These are phyloP conservation scores for Ustilago cynodontis DNA, from an alignment of 1,284 basidiomycete species.

Conservation along the genomic window DNA sequence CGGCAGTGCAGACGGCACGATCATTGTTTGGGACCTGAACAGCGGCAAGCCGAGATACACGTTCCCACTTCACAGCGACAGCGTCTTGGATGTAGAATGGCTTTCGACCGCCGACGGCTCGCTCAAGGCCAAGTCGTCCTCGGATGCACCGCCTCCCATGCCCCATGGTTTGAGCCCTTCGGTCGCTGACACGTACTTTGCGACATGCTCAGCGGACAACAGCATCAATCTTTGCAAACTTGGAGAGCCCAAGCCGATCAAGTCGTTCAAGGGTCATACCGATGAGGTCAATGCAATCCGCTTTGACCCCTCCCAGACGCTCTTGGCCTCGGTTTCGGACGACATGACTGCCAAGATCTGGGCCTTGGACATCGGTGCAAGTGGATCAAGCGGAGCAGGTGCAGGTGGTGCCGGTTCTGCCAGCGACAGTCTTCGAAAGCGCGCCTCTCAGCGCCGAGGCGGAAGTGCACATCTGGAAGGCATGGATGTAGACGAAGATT, in stretches of 20 bases:
- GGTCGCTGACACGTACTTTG: conserved; percentile 63
- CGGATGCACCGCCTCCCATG: conserved; percentile 48
- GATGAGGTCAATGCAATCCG: conserved; percentile 69
- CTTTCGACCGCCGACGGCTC: conserved; percentile 55
- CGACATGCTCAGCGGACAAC: conserved; percentile 68
- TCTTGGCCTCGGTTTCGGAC: conserved; percentile 67
- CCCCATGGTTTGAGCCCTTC: conserved; percentile 51
- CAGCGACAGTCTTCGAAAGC: conserved; percentile 40
- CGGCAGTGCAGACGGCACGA: conserved; percentile 66
- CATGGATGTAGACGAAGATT: conserved; percentile 56
- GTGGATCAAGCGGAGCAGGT: conserved; percentile 19
- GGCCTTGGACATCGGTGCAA: conserved; percentile 53
- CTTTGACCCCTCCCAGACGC: conserved; percentile 67
- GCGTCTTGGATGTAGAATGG: conserved; percentile 69
- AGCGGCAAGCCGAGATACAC: conserved; percentile 68
- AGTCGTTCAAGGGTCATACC: conserved; percentile 63
- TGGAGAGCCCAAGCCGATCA: conserved; percentile 66
- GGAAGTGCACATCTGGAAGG: conserved; percentile 54
- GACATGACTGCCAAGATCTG: conserved; percentile 66
- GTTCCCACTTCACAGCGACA: conserved; percentile 64
- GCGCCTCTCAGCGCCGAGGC: conserved; percentile 49
- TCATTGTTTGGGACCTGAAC: conserved; percentile 69
- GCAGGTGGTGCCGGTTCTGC: conserved; percentile 16
- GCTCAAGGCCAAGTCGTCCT: conserved; percentile 37
- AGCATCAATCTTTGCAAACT: conserved; percentile 65